Percentiles rank a stretch among this genome's conserved stretches.
phyloP scores from a whole-genome alignment of 495 filamentous ascomycete species.

The Pyrenopolyporus hunteri region DNA sequence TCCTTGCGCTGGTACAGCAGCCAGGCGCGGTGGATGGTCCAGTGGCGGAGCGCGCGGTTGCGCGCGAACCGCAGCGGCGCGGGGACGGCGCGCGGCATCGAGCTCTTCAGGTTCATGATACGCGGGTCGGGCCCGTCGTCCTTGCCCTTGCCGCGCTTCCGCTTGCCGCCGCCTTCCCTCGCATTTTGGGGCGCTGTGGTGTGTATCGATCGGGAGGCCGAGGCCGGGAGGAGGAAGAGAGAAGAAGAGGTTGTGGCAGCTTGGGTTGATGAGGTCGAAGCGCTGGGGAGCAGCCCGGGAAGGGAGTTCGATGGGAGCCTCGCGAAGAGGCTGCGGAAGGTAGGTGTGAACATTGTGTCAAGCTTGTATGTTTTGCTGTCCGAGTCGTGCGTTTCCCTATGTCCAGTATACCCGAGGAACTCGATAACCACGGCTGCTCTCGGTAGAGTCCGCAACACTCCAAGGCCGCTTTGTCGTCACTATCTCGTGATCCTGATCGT shows the following conservation, averaged over 20 bases:
- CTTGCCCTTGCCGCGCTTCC: slow-evolving; percentile 15
- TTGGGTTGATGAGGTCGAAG: slow-evolving; percentile 5
- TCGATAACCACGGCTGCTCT: no score
- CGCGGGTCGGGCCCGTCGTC: slow-evolving; percentile 30
- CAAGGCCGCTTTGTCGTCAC: no score
- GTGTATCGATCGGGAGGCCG: slow-evolving; percentile 27
- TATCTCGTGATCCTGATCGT: no score
- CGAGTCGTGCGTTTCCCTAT: not conserved
- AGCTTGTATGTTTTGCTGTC: not conserved
- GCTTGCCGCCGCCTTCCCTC: not conserved
- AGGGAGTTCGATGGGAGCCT: slow-evolving; percentile 17
- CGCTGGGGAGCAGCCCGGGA: not conserved
- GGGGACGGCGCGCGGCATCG: slow-evolving; percentile 51
- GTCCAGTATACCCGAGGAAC: no score
- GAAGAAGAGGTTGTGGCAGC: not conserved
- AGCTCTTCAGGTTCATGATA: slow-evolving; percentile 36
- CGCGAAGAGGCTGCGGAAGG: slow-evolving; percentile 34
- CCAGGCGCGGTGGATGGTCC: slow-evolving; percentile 99
- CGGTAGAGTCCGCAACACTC: no score
- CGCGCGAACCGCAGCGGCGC: slow-evolving; percentile 85
- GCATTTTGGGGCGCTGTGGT: slow-evolving; percentile 15
- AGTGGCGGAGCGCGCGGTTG: slow-evolving; percentile 89
- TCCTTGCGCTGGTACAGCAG: slow-evolving; percentile 70
- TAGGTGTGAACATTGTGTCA: slow-evolving; percentile 32
- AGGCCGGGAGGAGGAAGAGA: not conserved